A percentile compares a stretch with the other conserved stretches of the same genome.
Conservation (phyloP, 78 protist genomes). For the Guillardia theta region DNA sequence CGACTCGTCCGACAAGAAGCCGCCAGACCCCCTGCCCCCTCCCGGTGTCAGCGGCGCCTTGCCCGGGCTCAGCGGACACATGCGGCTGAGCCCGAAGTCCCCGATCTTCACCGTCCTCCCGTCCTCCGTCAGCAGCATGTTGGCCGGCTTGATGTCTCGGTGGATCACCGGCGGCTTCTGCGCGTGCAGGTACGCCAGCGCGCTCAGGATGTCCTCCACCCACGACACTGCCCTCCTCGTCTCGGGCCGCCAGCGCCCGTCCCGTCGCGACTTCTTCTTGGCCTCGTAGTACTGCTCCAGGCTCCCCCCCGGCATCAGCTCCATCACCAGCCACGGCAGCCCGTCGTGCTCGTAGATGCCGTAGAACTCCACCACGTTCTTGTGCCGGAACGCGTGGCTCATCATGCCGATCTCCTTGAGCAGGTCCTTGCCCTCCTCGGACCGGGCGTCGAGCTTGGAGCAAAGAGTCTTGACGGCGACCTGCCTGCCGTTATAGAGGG, state of each 20-base stretch:
- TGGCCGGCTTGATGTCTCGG: neutral
- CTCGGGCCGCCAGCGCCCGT: neutral
- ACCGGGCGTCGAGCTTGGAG: too few relatives aligned
- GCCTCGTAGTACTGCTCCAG: neutral
- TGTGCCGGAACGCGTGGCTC: too few relatives aligned
- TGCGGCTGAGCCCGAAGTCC: neutral
- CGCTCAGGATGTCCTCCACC: neutral
- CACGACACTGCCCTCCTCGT: neutral
- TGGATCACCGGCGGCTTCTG: neutral
- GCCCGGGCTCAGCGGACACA: neutral
- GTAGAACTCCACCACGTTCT: neutral
- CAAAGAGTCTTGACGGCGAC: too few relatives aligned
- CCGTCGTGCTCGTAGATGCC: neutral
- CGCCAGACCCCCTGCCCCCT: neutral
- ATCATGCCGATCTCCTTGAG: too few relatives aligned
- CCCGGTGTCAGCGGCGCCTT: neutral
- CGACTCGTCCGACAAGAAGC: neutral
- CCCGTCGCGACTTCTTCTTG: neutral
- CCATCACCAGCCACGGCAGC: neutral
- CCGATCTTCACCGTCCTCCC: neutral
- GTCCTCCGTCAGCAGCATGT: neutral
- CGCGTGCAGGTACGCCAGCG: neutral
- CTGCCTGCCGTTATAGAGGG: too few relatives aligned
- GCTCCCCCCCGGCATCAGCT: neutral
- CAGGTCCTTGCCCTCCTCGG: too few relatives aligned